phyloP scores from a whole-genome alignment of 306 rosid species.

The Fragaria ananassa region DNA sequence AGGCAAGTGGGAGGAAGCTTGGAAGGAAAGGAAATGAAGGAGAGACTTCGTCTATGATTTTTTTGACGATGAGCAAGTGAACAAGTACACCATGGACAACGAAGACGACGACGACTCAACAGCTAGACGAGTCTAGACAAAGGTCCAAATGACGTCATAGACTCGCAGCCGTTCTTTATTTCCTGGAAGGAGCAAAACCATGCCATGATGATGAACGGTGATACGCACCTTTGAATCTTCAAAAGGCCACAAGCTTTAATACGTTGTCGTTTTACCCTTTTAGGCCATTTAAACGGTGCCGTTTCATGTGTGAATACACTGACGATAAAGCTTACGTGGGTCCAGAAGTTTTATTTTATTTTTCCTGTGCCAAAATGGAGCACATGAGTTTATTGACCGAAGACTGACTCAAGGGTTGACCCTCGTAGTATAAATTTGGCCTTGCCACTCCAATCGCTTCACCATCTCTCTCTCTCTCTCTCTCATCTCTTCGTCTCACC shows the following conservation, averaged over 20 bases:
- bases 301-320: not conserved
- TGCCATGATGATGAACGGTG: not conserved
- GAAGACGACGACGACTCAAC: not conserved
- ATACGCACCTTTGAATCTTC: not conserved
- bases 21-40: not conserved
- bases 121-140: not conserved
- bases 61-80: not conserved
- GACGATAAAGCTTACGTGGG: not conserved
- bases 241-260: not conserved
- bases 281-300: not conserved
- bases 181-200: not conserved
- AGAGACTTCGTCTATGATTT: not conserved
- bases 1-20: not conserved
- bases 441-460: not conserved
- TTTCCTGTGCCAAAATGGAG: not conserved
- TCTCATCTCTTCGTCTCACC: not conserved
- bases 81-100: not conserved
- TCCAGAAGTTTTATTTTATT: not conserved
- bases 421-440: not conserved
- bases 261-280: not conserved
- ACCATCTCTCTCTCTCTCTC: not conserved
- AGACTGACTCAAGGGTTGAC: constrained; percentile 8
- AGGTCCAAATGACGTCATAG: not conserved
- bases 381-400: constrained; percentile 15
- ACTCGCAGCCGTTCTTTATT: not conserved